A percentile compares a stretch with the other conserved stretches of the same genome.
Conservation (phyloP, 768 basidiomycete genomes). For the Macrolepiota fuliginosa region DNA sequence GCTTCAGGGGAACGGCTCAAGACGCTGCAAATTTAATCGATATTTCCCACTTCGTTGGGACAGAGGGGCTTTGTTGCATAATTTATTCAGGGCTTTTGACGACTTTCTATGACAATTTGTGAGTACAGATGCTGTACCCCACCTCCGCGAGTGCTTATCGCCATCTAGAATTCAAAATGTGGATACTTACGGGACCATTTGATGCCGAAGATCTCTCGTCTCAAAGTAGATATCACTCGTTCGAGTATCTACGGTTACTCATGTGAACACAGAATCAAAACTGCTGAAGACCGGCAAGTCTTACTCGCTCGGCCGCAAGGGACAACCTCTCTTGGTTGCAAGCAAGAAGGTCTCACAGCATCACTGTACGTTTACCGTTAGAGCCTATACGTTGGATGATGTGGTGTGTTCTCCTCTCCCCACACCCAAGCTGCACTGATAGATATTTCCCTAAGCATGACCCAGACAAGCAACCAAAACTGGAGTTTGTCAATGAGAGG, state of each 20-base stretch:
- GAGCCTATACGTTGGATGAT: constrained; percentile 46
- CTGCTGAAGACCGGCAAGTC: constrained; percentile 58
- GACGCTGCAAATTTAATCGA: too few species aligned
- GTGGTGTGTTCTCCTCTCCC: constrained; percentile 43
- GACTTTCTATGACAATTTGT: background rate
- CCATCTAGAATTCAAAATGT: constrained; percentile 34
- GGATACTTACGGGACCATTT: constrained; percentile 54
- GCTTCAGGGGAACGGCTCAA: too few species aligned
- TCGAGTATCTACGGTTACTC: background rate
- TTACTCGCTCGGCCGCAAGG: constrained; percentile 60
- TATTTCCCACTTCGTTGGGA: too few species aligned
- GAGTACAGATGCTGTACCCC: background rate
- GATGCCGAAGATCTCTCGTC: constrained; percentile 40
- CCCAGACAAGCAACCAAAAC: constrained; percentile 42
- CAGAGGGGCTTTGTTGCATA: background rate
- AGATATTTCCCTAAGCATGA: constrained; percentile 37
- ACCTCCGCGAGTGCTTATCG: background rate
- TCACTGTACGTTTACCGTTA: constrained; percentile 59
- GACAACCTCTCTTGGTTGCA: constrained; percentile 46
- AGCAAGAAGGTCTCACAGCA: constrained; percentile 64
- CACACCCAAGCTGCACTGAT: background rate
- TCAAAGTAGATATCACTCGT: constrained; percentile 33
- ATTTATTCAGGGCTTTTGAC: background rate
- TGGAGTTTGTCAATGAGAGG: constrained; percentile 47
- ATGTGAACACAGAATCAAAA: constrained; percentile 35